Base-by-base conservation (phyloP, 1,284 basidiomycete species). In the Cryptococcus sp. region DNA sequence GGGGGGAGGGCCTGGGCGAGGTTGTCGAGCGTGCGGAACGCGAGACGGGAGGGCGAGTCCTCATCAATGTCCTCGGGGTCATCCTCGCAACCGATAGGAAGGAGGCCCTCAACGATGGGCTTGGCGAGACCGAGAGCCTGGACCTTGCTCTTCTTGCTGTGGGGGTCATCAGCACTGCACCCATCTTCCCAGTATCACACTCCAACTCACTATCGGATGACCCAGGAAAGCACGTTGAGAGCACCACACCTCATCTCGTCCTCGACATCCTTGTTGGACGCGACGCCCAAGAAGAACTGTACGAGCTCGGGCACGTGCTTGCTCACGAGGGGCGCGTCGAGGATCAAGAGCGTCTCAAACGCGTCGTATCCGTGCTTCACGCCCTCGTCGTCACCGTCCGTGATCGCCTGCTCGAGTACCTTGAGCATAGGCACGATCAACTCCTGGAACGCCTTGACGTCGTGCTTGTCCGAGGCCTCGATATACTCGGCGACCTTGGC, bases 141-240 rank as follows among this genome's bases (percentile, higher is more conserved):
- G 42, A 99, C 85, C 79, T 95, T 96, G 60, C 88, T 88, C 80
- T 96, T 97, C 86, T 98, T 98, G 80, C 89, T 91, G 64, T n/a
- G 11, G n/a, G 16, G 21, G 35, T 4, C 13, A 20, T 20, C 23
- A 40, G 12, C 49, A 67, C 78, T 59, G 15, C 4, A 7, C 35
- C 4, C 11, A 11, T 36, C 36, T 6, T 20, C 35, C 52, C 45
- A 57, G 60, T 53, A 5, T 12, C 16, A 20, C 33, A 18, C 20
- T 15, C 8, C 4, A 12, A 76, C 81, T 61, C 70, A 87, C 89
- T 95, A 95, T 80, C 90, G 88, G 58, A 96, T 87, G 48, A 88
- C 92, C 95, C 95, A 98, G 71, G 92, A 89, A 36, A 99, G 84
- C 20, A 91, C 90, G 73, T 98, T 98, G 57, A 98, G 84, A 24